Evolutionary conservation across 225 moss, liverwort and hornwort species (phyloP).

Genomic region (Pseudisothecium myosuroides): DNA sequence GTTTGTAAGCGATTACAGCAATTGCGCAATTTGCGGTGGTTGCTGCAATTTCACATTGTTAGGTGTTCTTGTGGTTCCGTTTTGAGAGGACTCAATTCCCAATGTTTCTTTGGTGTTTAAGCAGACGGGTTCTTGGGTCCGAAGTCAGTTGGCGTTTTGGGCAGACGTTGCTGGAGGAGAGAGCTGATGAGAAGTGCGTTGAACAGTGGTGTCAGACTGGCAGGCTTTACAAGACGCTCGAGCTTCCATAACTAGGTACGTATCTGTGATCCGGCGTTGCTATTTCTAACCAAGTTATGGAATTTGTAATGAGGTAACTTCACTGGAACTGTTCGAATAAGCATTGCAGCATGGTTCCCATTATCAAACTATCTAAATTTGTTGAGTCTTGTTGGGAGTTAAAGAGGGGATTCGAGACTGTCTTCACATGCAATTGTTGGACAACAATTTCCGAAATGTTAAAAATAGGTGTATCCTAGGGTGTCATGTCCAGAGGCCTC

Average conservation of each 20-base stretch:
- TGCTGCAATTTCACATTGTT: not conserved
- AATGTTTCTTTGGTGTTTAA: not conserved
- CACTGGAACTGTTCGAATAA: not conserved
- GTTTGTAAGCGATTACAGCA: not conserved
- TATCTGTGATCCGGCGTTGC: not conserved
- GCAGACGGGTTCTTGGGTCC: not conserved
- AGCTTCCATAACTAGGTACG: not conserved
- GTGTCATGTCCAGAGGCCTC: not conserved
- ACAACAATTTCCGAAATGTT: not conserved
- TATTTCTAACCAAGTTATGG: not conserved
- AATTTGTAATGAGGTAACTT: not conserved
- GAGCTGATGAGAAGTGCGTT: not conserved
- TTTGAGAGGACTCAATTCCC: not conserved
- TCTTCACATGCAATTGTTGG: not conserved
- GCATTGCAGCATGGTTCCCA: not conserved
- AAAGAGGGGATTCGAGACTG: not conserved
- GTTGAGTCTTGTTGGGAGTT: not conserved
- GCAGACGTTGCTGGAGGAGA: not conserved
- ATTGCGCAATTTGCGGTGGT: not conserved
- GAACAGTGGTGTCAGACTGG: not conserved
- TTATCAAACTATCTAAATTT: not conserved
- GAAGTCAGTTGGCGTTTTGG: not conserved
- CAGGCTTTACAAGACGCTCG: not conserved
- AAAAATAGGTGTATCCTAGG: not conserved
- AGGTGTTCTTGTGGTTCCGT: not conserved